These are phyloP conservation scores for Pythium plurisporium DNA, from an alignment of 352 stramenopile genomes.

Conservation along the genomic window DNA sequence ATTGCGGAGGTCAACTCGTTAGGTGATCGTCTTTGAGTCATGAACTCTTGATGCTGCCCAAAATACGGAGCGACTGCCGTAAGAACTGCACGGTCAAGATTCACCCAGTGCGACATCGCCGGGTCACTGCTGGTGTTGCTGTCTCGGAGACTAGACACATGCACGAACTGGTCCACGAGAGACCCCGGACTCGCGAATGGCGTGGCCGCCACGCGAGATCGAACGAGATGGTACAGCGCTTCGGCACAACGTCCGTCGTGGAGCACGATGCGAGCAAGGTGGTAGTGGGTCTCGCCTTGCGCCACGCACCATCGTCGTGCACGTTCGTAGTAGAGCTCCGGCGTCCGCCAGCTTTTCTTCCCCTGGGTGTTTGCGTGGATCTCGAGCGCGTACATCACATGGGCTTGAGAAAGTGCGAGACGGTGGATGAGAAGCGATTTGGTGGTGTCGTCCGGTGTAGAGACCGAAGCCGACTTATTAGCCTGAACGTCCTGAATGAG, in stretches of 20 bases:
- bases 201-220: background rate
- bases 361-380: slow-evolving; percentile 6
- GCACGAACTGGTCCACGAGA: slow-evolving; percentile 15
- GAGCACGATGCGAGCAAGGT: slow-evolving; percentile 22
- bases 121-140: background rate
- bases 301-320: slow-evolving; percentile 10
- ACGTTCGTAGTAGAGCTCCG: slow-evolving; percentile 20
- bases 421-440: slow-evolving; percentile 16
- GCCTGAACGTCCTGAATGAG: slow-evolving; percentile 24
- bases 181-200: slow-evolving; percentile 10
- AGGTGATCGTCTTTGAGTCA: slow-evolving; percentile 12
- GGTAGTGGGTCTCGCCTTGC: slow-evolving; percentile 18
- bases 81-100: slow-evolving; percentile 8
- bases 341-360: slow-evolving; percentile 18
- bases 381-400: slow-evolving; percentile 22
- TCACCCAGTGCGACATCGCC: background rate
- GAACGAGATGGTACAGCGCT: slow-evolving; percentile 23
- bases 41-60: slow-evolving; percentile 17
- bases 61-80: slow-evolving; percentile 12
- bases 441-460: background rate
- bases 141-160: slow-evolving; percentile 1
- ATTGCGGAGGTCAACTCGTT: slow-evolving; percentile 4
- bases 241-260: slow-evolving; percentile 14
- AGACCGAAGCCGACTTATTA: background rate
- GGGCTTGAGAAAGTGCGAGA: slow-evolving; percentile 16